Evolutionary conservation across 2,329 filamentous ascomycete species (phyloP).

Genomic region (Ophiostoma montium): DNA sequence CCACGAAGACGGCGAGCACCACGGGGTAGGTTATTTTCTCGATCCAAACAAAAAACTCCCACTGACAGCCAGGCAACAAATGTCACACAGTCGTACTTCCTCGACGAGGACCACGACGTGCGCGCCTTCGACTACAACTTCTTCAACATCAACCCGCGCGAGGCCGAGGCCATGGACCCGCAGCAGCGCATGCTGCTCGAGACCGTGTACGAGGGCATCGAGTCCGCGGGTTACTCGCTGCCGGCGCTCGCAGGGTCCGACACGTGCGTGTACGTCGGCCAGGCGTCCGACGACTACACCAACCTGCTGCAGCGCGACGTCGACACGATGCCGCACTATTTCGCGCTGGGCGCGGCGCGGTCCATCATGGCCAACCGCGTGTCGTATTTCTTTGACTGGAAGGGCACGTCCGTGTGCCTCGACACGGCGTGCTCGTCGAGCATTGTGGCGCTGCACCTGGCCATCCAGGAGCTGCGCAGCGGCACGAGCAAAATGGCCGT

Average conservation of each 20-base stretch:
- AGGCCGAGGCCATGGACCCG: constrained; percentile 22
- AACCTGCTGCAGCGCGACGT: constrained; percentile 6
- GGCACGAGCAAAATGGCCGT: constrained; percentile 17
- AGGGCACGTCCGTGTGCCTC: constrained; percentile 23
- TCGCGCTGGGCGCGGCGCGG: constrained; percentile 17
- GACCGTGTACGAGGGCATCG: constrained; percentile 22
- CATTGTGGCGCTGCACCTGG: constrained; percentile 20
- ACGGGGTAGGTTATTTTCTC: constrained; percentile 3
- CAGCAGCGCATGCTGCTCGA: constrained; percentile 22
- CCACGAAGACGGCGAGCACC: constrained; percentile 8
- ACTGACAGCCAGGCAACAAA: constrained; percentile 5
- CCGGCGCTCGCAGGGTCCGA: constrained; percentile 16
- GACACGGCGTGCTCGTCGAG: constrained; percentile 26
- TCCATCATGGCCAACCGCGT: constrained; percentile 22
- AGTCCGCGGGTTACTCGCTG: constrained; percentile 20
- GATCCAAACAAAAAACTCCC: neutral
- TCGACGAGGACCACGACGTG: constrained; percentile 19
- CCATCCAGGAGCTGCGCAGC: constrained; percentile 17
- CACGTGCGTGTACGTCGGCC: constrained; percentile 21
- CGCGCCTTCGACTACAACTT: constrained; percentile 23
- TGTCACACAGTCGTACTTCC: constrained; percentile 16
- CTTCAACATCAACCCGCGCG: constrained; percentile 20
- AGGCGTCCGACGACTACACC: constrained; percentile 18
- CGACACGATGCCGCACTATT: constrained; percentile 12
- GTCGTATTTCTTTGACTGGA: constrained; percentile 23